These are phyloP conservation scores for Lentinus brumalis DNA, from an alignment of 768 basidiomycete genomes.

Conservation along the genomic window DNA sequence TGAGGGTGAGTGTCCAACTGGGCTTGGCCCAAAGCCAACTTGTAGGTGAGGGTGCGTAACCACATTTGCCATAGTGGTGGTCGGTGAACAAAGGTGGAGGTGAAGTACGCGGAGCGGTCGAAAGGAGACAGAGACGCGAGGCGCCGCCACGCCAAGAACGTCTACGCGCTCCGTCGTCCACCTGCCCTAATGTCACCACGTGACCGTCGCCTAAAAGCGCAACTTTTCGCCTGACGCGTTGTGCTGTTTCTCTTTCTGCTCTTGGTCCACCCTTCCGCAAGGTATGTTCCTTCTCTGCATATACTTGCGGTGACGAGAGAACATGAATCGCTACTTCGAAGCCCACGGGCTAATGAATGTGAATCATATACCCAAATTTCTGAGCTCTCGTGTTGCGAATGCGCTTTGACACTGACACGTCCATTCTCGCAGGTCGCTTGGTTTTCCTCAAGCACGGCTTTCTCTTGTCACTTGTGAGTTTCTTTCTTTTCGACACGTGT, in stretches of 20 bases:
- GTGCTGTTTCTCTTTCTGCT: not conserved
- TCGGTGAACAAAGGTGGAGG: slow-evolving; percentile 18
- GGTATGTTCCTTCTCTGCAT: slow-evolving; percentile 36
- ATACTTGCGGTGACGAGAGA: slow-evolving; percentile 58
- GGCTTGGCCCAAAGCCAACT: slow-evolving; percentile 61
- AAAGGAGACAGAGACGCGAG: slow-evolving; percentile 13
- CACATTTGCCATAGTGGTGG: slow-evolving; percentile 68
- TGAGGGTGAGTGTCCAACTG: slow-evolving; percentile 61
- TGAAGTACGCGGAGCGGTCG: slow-evolving; percentile 10
- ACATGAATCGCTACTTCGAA: slow-evolving; percentile 89
- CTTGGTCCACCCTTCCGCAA: slow-evolving; percentile 2
- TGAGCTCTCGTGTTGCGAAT: slow-evolving; percentile 45
- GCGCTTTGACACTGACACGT: slow-evolving; percentile 18
- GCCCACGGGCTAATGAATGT: slow-evolving; percentile 65
- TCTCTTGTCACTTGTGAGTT: slow-evolving; percentile 37
- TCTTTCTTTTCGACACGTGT: slow-evolving; percentile 30
- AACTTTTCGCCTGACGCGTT: slow-evolving; percentile 25
- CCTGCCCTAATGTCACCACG: slow-evolving; percentile 43
- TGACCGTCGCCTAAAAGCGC: slow-evolving; percentile 27
- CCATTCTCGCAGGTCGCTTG: not conserved
- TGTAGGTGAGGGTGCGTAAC: slow-evolving; percentile 53
- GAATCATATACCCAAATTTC: slow-evolving; percentile 91
- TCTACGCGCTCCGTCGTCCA: slow-evolving; percentile 6
- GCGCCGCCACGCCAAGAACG: slow-evolving; percentile 16
- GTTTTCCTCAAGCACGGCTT: not conserved